These are phyloP conservation scores for Proliferodiscus dingleyae DNA, from an alignment of 2,329 filamentous ascomycete species.

Conservation along the genomic window DNA sequence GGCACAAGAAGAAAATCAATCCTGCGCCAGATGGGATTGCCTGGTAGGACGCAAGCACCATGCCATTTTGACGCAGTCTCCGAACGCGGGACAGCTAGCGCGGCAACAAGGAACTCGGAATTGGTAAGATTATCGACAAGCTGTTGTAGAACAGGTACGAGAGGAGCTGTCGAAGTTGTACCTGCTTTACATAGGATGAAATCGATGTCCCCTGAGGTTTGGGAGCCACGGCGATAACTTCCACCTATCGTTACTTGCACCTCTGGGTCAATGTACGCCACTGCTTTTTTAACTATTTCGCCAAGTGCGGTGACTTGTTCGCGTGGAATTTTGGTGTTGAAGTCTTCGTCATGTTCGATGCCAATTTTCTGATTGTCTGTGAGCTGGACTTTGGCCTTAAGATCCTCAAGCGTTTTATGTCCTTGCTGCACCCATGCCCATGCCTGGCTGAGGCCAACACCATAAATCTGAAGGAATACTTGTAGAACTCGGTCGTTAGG, in stretches of 20 bases:
- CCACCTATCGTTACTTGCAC: conserved; percentile 74
- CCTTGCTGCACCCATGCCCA: conserved; percentile 73
- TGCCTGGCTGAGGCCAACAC: conserved; percentile 66
- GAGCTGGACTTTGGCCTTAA: conserved; percentile 57
- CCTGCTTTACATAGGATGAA: conserved; percentile 70
- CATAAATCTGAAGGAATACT: conserved; percentile 74
- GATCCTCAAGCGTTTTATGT: conserved; percentile 67
- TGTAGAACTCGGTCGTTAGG: conserved; percentile 61
- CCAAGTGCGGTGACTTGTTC: conserved; percentile 69
- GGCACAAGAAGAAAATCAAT: conserved; percentile 85
- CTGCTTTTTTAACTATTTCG: conserved; percentile 53
- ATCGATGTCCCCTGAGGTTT: conserved; percentile 76
- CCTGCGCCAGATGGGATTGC: conserved; percentile 61
- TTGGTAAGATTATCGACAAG: conserved; percentile 59
- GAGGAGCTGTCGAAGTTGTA: conserved; percentile 47
- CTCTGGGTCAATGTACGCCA: conserved; percentile 53
- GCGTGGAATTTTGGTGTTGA: conserved; percentile 73
- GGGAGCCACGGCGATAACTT: conserved; percentile 76
- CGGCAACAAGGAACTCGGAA: conserved; percentile 62
- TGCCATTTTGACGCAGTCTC: conserved; percentile 74
- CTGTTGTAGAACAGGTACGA: conserved; percentile 56
- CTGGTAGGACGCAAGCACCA: conserved; percentile 71
- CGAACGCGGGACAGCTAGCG: conserved; percentile 53
- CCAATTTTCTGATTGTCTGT: conserved; percentile 69
- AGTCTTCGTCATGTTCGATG: conserved; percentile 73